Conservation (phyloP, 2,329 filamentous ascomycete species). For the Fusarium multiceps region DNA sequence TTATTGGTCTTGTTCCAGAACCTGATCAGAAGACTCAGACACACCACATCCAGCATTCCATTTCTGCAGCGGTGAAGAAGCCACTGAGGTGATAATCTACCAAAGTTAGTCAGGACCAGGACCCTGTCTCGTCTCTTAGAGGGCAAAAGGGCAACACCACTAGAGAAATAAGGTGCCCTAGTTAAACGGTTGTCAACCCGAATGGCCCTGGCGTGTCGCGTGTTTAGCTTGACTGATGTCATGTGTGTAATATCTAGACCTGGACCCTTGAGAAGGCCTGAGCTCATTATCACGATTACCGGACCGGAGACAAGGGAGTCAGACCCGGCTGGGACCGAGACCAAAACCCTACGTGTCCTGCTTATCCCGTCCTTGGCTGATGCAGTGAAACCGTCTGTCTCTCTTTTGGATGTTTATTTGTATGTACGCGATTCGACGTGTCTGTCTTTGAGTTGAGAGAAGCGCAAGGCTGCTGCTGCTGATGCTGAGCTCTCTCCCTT, state of each 20-base stretch:
- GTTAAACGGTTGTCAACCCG: slow-evolving; percentile 25
- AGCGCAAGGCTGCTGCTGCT: not conserved
- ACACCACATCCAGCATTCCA: slow-evolving; percentile 5
- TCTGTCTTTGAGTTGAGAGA: not conserved
- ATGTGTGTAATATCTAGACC: slow-evolving; percentile 25
- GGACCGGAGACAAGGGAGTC: slow-evolving; percentile 4
- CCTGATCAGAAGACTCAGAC: slow-evolving; percentile 25
- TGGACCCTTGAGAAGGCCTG: slow-evolving; percentile 16
- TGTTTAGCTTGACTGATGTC: slow-evolving; percentile 35
- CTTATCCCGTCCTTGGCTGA: slow-evolving; percentile 15
- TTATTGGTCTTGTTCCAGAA: slow-evolving; percentile 28
- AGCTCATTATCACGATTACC: slow-evolving; percentile 10
- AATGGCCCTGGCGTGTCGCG: slow-evolving; percentile 24
- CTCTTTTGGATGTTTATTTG: not conserved
- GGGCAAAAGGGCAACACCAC: slow-evolving; percentile 3
- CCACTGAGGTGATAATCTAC: slow-evolving; percentile 1
- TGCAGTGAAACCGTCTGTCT: slow-evolving; percentile 16
- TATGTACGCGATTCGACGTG: slow-evolving; percentile 18
- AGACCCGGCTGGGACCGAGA: slow-evolving; percentile 10
- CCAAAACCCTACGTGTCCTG: not conserved
- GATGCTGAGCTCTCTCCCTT: not conserved
- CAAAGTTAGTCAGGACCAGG: slow-evolving; percentile 6
- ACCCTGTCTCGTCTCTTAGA: not conserved
- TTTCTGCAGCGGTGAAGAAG: slow-evolving; percentile 38
- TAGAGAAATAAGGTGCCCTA: slow-evolving; percentile 17